phyloP scores from a whole-genome alignment of 2,329 filamentous ascomycete genomes.

The Thyridium curvatum region DNA sequence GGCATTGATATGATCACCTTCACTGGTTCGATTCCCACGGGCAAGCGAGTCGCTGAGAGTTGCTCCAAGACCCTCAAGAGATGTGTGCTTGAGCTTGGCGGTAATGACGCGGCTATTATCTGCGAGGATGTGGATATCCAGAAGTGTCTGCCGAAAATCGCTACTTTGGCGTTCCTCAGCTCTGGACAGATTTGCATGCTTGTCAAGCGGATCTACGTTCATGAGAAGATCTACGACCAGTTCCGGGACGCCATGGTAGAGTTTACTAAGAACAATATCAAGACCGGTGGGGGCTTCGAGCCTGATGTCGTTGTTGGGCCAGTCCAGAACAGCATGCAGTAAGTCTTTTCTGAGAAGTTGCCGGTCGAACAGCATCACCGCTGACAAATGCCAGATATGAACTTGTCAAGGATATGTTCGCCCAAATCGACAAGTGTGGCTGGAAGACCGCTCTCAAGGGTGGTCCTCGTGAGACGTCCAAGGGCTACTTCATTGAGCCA shows the following conservation, averaged over 20 bases:
- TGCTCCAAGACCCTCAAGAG: conserved; percentile 52
- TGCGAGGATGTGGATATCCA: conserved; percentile 35
- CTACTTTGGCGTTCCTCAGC: not conserved
- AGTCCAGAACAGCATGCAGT: conserved; percentile 55
- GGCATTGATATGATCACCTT: conserved; percentile 58
- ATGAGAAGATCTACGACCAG: conserved; percentile 39
- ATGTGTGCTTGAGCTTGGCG: conserved; percentile 48
- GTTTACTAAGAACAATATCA: conserved; percentile 20
- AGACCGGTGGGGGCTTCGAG: conserved; percentile 35
- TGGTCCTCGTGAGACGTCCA: conserved; percentile 31
- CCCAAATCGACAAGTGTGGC: conserved; percentile 27
- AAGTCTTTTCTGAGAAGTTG: too few species aligned
- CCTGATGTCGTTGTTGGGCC: conserved; percentile 40
- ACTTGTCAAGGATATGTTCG: conserved; percentile 43
- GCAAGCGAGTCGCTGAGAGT: conserved; percentile 55
- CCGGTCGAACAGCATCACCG: too few species aligned
- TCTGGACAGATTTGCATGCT: conserved; percentile 38
- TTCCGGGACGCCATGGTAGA: conserved; percentile 40
- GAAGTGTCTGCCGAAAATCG: conserved; percentile 22
- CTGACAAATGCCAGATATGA: conserved; percentile 17
- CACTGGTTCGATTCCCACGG: conserved; percentile 54
- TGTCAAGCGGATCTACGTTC: conserved; percentile 45
- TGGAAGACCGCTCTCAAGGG: conserved; percentile 29
- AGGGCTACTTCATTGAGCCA: conserved; percentile 50
- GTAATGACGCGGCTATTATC: conserved; percentile 29